Percentiles rank a stretch among this genome's conserved stretches.
Conservation (phyloP, 495 filamentous ascomycete species). For the Xylaria scruposa region DNA sequence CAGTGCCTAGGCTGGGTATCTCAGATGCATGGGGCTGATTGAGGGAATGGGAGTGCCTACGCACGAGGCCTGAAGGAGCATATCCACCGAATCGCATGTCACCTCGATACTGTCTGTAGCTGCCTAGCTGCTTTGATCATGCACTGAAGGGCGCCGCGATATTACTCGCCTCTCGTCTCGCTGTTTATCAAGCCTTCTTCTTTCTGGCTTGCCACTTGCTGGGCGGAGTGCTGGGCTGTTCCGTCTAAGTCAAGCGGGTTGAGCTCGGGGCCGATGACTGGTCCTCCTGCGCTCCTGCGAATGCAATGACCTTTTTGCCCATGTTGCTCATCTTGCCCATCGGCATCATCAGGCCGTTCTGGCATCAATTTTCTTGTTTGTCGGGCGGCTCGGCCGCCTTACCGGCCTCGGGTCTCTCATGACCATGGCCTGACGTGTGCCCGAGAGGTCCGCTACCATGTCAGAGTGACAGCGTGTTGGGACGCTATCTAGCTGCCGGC, state of each 20-base stretch:
- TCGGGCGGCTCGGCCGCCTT: conserved; percentile 17
- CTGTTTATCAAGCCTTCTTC: conserved; percentile 4
- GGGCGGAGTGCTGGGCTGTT: not conserved
- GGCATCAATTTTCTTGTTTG: not conserved
- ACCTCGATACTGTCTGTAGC: not conserved
- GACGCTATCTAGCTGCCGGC: conserved; percentile 1
- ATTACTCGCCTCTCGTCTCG: not conserved
- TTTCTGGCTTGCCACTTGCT: not conserved
- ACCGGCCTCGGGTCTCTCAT: conserved; percentile 9
- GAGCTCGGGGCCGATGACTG: not conserved
- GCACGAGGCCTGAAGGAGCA: conserved; percentile 6
- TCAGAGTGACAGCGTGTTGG: conserved; percentile 19
- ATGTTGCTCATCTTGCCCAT: not conserved
- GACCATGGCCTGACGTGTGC: conserved; percentile 6
- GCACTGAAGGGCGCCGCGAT: conserved; percentile 8
- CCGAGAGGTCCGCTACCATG: conserved; percentile 8
- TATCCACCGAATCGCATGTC: conserved; percentile 6
- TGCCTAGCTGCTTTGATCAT: not conserved
- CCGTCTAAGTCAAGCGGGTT: not conserved
- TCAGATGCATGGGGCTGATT: conserved; percentile 18
- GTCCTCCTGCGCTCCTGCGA: not conserved
- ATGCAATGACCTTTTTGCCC: not conserved
- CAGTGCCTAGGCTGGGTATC: conserved; percentile 3
- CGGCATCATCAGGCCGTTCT: conserved; percentile 2
- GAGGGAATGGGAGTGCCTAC: not conserved